Conservation (phyloP, 192 early-diverging fungal genomes). For the Rhizophagus clarus region DNA sequence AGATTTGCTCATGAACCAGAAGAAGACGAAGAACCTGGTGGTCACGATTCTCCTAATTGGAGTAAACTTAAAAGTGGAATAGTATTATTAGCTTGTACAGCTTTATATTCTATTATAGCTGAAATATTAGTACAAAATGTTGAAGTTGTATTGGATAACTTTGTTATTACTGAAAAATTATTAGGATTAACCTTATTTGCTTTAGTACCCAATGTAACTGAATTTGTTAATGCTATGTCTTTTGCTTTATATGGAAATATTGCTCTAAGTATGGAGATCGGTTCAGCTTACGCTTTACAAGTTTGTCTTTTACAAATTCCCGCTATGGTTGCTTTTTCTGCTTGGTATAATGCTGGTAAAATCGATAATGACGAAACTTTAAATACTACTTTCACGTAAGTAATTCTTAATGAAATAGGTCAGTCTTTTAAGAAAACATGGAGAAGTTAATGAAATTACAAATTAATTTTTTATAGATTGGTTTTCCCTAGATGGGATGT, state of each 20-base stretch:
- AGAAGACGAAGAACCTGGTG: conserved; percentile 64
- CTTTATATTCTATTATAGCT: conserved; percentile 85
- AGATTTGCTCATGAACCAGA: conserved; percentile 55
- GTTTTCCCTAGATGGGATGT: conserved; percentile 51
- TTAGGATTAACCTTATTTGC: conserved; percentile 94
- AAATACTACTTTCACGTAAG: conserved; percentile 28
- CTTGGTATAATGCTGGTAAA: conserved; percentile 44
- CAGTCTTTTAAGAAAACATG: too few relatives aligned
- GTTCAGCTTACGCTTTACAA: conserved; percentile 94
- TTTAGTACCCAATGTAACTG: conserved; percentile 92
- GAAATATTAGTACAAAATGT: conserved; percentile 90
- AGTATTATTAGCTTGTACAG: conserved; percentile 80
- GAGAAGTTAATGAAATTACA: not conserved
- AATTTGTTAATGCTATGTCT: conserved; percentile 92
- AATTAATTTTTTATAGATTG: conserved; percentile 27
- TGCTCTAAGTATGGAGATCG: conserved; percentile 85
- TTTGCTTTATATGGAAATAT: conserved; percentile 92
- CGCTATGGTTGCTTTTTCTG: conserved; percentile 84
- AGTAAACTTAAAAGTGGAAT: conserved; percentile 73
- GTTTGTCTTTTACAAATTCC: conserved; percentile 96
- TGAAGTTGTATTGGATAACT: conserved; percentile 73
- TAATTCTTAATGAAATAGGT: not conserved
- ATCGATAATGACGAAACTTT: conserved; percentile 26
- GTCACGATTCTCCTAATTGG: conserved; percentile 95
- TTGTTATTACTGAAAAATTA: conserved; percentile 80